Conservation (phyloP, 2,329 filamentous ascomycete species). For the Didymellaceae sp. region DNA sequence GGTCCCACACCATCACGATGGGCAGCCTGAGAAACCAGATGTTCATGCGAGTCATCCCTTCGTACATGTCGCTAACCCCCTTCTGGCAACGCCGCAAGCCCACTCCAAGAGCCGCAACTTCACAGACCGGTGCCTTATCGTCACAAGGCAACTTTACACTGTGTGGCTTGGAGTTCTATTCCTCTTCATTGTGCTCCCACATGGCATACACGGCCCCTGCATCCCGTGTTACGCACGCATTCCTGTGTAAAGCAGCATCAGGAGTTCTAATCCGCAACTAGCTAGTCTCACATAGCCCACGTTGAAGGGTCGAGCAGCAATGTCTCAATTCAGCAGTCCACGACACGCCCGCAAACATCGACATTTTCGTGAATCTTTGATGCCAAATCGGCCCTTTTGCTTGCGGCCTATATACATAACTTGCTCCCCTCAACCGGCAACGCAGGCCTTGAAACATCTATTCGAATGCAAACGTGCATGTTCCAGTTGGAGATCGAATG, state of each 20-base stretch:
- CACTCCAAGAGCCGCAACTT: background rate
- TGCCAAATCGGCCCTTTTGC: constrained; percentile 7
- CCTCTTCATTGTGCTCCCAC: background rate
- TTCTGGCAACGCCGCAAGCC: background rate
- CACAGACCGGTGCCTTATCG: background rate
- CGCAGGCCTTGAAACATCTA: constrained; percentile 10
- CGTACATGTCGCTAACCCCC: constrained; percentile 3
- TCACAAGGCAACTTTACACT: background rate
- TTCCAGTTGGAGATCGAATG: background rate
- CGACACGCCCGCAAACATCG: constrained; percentile 11
- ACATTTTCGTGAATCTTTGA: background rate
- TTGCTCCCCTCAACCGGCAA: constrained; percentile 4
- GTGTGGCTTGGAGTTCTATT: background rate
- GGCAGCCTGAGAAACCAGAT: background rate
- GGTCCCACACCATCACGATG: constrained; percentile 1
- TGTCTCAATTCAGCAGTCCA: background rate
- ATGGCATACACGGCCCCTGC: background rate
- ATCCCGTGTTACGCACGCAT: background rate
- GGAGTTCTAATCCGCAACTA: background rate
- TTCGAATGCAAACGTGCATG: constrained; percentile 8
- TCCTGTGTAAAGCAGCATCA: constrained; percentile 5
- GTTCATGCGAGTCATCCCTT: constrained; percentile 11
- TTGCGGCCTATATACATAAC: constrained; percentile 12
- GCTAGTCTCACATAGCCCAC: constrained; percentile 1
- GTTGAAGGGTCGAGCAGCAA: background rate